These are phyloP conservation scores for Plasmodium gonderi DNA, from an alignment of 169 alveolate genomes.

Conservation along the genomic window DNA sequence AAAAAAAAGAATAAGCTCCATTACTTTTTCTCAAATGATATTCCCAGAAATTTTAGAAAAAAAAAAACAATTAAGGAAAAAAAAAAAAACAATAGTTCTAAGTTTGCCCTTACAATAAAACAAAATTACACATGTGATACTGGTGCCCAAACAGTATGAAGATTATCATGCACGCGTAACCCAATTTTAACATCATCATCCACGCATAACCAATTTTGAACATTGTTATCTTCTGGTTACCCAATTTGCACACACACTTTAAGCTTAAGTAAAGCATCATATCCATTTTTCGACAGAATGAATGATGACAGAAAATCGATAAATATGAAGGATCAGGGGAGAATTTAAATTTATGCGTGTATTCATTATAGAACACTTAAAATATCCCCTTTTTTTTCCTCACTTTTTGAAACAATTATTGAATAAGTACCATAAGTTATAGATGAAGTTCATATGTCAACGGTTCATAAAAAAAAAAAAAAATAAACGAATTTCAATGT, in stretches of 20 bases:
- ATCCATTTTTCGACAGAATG: no score
- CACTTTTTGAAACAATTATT: not conserved
- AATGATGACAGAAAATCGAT: no score
- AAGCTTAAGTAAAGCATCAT: no score
- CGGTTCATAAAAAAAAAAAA: not conserved
- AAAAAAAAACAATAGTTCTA: not conserved
- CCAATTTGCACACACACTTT: no score
- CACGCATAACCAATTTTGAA: no score
- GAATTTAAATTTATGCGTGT: not conserved
- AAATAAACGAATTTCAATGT: not conserved
- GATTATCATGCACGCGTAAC: no score
- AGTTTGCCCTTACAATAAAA: not conserved
- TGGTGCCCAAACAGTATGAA: no score
- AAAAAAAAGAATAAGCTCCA: not conserved
- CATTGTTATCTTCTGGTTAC: no score
- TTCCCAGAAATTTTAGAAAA: not conserved
- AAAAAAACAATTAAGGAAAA: not conserved
- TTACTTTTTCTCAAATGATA: not conserved
- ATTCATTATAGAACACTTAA: not conserved
- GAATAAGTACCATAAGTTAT: not conserved
- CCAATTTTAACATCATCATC: no score
- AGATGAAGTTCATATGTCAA: not conserved
- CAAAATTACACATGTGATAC: no score
- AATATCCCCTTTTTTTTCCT: not conserved
- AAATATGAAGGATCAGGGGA: no score